phyloP scores from a whole-genome alignment of 2,329 filamentous ascomycete species.

The Sclerotinia trifoliorum region DNA sequence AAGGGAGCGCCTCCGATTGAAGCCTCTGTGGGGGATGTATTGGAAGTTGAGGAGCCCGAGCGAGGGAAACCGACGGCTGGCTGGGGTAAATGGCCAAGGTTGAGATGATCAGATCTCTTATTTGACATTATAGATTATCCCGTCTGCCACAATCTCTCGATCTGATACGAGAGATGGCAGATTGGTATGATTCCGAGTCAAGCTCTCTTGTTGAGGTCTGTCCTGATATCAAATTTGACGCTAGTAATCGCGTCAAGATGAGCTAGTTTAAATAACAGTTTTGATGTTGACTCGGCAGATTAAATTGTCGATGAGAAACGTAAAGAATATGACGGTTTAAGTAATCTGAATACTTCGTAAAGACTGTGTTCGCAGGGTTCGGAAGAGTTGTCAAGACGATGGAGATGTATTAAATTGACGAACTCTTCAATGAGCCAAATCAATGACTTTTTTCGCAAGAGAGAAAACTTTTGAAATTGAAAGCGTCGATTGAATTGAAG shows the following conservation, averaged over 20 bases:
- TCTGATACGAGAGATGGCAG: conserved; percentile 36
- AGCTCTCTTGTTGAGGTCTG: conserved; percentile 23
- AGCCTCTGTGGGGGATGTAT: conserved; percentile 77
- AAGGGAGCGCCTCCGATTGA: conserved; percentile 56
- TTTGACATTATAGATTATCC: conserved; percentile 88
- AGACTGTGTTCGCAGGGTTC: conserved; percentile 28
- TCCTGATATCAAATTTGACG: conserved; percentile 24
- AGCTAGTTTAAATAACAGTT: neutral
- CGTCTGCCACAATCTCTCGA: conserved; percentile 35
- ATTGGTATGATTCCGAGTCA: conserved; percentile 32
- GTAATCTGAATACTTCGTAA: conserved; percentile 20
- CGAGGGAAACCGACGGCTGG: conserved; percentile 33
- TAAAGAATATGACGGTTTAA: conserved; percentile 16
- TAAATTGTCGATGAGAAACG: conserved; percentile 2
- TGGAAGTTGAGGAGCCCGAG: conserved; percentile 76
- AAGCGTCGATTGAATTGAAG: conserved; percentile 30
- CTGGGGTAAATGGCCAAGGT: conserved; percentile 72
- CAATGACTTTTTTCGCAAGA: conserved; percentile 28
- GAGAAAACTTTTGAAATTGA: conserved; percentile 14
- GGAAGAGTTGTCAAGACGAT: conserved; percentile 20
- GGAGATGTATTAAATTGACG: conserved; percentile 34
- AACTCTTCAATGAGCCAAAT: conserved; percentile 28
- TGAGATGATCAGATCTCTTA: conserved; percentile 81
- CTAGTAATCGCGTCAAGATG: conserved; percentile 4
- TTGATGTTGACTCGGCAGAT: neutral